A percentile compares a stretch with the other conserved stretches of the same genome.
Evolutionary conservation across 192 early-diverging fungal species (phyloP).

Genomic region (Thamnidium elegans): DNA sequence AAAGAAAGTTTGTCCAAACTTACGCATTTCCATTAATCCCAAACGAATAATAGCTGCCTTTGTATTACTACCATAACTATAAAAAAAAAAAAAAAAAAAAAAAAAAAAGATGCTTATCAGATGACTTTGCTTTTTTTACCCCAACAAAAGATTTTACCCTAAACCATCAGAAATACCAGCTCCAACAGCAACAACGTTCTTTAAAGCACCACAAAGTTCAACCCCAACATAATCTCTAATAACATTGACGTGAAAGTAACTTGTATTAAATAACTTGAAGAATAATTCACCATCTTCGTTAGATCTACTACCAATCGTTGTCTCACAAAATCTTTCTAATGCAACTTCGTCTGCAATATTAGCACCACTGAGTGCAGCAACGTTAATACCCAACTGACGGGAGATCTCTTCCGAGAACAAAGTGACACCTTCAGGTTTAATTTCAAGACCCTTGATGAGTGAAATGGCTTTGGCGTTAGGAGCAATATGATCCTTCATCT

Average conservation of each 20-base stretch:
- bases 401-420: constrained; percentile 68
- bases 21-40: constrained; percentile 93
- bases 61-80: constrained; percentile 79
- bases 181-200: constrained; percentile 94
- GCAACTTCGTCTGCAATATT: constrained; percentile 97
- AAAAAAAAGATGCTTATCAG: background rate
- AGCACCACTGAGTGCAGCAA: constrained; percentile 87
- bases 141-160: constrained; percentile 42
- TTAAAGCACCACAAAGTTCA: constrained; percentile 94
- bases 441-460: constrained; percentile 90
- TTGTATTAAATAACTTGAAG: constrained; percentile 78
- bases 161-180: constrained; percentile 92
- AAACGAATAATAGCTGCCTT: constrained; percentile 96
- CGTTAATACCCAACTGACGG: constrained; percentile 54
- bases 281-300: constrained; percentile 74
- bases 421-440: constrained; percentile 66
- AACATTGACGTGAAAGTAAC: constrained; percentile 82
- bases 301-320: constrained; percentile 81
- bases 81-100: background rate
- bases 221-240: constrained; percentile 87
- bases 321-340: constrained; percentile 89
- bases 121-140: no score
- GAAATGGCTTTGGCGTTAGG: constrained; percentile 80
- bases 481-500: constrained; percentile 67
- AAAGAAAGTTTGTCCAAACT: constrained; percentile 81